Percentiles rank a stretch among this genome's conserved stretches.
phyloP scores from a whole-genome alignment of 2,329 filamentous ascomycete genomes.

The Claviceps digitariae region DNA sequence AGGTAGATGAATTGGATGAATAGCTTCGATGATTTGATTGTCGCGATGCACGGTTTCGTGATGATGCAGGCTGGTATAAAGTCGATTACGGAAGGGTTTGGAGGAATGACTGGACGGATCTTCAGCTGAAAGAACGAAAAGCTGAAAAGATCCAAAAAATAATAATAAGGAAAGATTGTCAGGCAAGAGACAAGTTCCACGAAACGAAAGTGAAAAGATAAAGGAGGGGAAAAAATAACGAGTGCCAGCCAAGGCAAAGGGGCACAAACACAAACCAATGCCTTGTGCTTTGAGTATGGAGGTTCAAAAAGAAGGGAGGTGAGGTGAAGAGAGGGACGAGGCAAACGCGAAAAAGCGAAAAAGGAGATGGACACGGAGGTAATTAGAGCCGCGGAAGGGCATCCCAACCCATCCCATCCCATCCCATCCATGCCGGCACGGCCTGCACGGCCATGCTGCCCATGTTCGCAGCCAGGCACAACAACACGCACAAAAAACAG shows the following conservation, averaged over 20 bases:
- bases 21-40: not conserved
- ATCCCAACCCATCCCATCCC: not conserved
- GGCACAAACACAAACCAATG: not conserved
- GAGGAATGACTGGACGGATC: constrained; percentile 27
- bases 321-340: not conserved
- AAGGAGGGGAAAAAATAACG: not conserved
- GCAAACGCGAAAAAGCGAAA: not conserved
- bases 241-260: not conserved
- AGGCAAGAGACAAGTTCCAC: not conserved
- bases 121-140: constrained; percentile 21
- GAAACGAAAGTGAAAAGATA: constrained; percentile 1
- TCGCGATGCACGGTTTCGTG: not conserved
- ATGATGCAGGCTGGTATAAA: not conserved
- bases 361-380: constrained; percentile 2
- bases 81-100: constrained; percentile 3
- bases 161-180: not conserved
- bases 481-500: not conserved
- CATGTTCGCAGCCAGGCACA: not conserved
- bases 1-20: not conserved
- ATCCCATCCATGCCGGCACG: not conserved
- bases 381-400: not conserved
- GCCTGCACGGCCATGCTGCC: no score
- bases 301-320: not conserved
- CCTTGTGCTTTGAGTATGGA: not conserved
- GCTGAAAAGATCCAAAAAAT: constrained; percentile 9